These are phyloP conservation scores for Gossypium schwendimanii DNA, from an alignment of 441 rosid species.

Conservation along the genomic window DNA sequence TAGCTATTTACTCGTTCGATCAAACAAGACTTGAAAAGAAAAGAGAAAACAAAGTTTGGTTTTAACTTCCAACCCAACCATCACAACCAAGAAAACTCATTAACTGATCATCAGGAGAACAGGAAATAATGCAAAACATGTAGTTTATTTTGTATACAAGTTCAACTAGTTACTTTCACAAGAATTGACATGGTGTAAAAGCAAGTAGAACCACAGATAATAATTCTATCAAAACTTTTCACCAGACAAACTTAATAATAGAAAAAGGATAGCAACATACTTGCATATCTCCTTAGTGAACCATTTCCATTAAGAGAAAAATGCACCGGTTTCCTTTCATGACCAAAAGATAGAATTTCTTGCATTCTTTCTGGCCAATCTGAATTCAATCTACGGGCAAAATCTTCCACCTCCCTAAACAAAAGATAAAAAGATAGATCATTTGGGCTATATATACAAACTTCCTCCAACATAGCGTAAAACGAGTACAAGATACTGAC, in stretches of 20 bases:
- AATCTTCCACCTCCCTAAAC: slow-evolving; percentile 69
- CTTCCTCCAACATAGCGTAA: not conserved
- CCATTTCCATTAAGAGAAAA: slow-evolving; percentile 44
- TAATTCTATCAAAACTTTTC: not conserved
- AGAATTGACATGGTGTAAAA: not conserved
- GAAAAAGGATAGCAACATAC: slow-evolving; percentile 30
- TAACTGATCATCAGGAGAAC: not conserved
- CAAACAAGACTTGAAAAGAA: not conserved
- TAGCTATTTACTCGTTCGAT: slow-evolving; percentile 10
- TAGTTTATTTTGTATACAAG: not conserved
- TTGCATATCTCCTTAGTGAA: slow-evolving; percentile 43
- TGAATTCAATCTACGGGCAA: slow-evolving; percentile 63
- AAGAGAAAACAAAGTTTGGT: not conserved
- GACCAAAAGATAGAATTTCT: slow-evolving; percentile 44
- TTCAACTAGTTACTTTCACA: not conserved
- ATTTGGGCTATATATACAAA: not conserved
- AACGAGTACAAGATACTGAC: not conserved
- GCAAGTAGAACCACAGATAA: not conserved
- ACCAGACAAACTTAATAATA: not conserved
- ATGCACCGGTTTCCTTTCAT: slow-evolving; percentile 44
- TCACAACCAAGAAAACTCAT: not conserved
- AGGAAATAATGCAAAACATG: not conserved
- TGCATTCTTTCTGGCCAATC: slow-evolving; percentile 46
- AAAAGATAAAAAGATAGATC: slow-evolving; percentile 11
- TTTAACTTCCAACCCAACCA: not conserved